Evolutionary conservation across 306 rosid species (phyloP), one percentile per base, ranked within the genome.

Genomic region (Citrullus colocynthis): DNA sequence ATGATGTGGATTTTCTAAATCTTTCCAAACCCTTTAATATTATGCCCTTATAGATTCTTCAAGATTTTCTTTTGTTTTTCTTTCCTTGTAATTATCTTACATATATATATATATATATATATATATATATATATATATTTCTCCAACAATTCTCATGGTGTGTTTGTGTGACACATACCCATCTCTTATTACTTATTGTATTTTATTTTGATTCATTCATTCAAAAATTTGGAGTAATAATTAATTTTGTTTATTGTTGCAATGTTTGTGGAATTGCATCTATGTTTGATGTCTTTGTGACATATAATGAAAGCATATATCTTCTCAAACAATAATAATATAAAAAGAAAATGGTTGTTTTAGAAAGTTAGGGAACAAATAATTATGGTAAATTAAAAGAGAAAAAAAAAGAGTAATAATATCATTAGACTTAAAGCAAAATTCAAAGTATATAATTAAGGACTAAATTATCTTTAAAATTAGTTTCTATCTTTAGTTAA

Each of bases 1-100:
- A 69, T 69, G 12, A 71, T 71, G 41, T 71, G 18, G 76, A 71
- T 71, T 45, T 70, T 71, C 76, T 48, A 71, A 71, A 71, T 71
- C 58, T 71, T 69, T 69, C 75, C n/a, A 20, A 69, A 20, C 55
- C 36, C 32, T 69, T 69, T 69, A 10, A 70, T 10, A 4, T n/a
- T 39, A 17, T 39, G 32, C 54, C 9, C 75, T 42, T 10, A 12
- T 70, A 70, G 75, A 70, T 70, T 71, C 76, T 71, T 71, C 57
- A 48, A 48, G 57, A 71, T 45, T 71, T 28, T 0, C 6, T 45
- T 28, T 44, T 0, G 2, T 69, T 69, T 11, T 41, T 36, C 24
- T 71, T 48, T 17, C 15, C 4, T 71, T 71, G 59, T 48, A 45
- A 45, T 71, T 71, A 71, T 71, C 42, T 44, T 71, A 10, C 20